phyloP scores from a whole-genome alignment of 2,329 filamentous ascomycete species.

The Verticillium alfalfae region DNA sequence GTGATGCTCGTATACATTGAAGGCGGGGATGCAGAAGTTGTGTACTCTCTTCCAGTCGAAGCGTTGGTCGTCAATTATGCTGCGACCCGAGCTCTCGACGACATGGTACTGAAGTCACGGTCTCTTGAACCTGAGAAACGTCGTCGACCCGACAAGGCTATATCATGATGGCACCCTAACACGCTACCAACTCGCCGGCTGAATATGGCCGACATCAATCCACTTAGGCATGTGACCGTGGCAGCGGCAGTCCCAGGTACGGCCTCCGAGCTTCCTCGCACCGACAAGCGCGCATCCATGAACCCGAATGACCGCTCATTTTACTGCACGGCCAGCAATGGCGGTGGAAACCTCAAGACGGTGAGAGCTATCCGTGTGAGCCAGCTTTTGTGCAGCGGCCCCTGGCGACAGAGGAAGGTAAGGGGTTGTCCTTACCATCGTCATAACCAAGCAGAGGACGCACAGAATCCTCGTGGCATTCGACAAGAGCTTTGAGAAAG shows the following conservation, averaged over 20 bases:
- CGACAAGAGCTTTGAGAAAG: conserved; percentile 10
- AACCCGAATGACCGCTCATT: conserved; percentile 10
- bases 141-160: conserved; percentile 6
- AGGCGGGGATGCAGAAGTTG: conserved; percentile 49
- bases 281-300: conserved; percentile 11
- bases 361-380: conserved; percentile 20
- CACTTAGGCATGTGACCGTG: conserved; percentile 5
- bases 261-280: conserved; percentile 11
- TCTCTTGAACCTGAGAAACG: conserved; percentile 37
- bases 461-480: conserved; percentile 12
- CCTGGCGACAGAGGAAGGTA: conserved; percentile 10
- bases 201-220: background rate
- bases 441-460: conserved; percentile 9
- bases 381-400: conserved; percentile 11
- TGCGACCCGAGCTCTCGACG: conserved; percentile 36
- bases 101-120: conserved; percentile 48
- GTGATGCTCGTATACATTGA: conserved; percentile 43
- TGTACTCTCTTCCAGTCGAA: conserved; percentile 42
- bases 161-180: conserved; percentile 5
- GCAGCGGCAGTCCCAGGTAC: conserved; percentile 9
- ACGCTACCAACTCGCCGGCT: conserved; percentile 9
- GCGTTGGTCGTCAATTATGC: conserved; percentile 27
- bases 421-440: conserved; percentile 11
- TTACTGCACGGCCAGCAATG: conserved; percentile 11
- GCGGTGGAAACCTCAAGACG: conserved; percentile 10